Evolutionary conservation across 805 yeast species (phyloP), one percentile per base, ranked within the genome.

Genomic region (Kodamaea jinghongensis): DNA sequence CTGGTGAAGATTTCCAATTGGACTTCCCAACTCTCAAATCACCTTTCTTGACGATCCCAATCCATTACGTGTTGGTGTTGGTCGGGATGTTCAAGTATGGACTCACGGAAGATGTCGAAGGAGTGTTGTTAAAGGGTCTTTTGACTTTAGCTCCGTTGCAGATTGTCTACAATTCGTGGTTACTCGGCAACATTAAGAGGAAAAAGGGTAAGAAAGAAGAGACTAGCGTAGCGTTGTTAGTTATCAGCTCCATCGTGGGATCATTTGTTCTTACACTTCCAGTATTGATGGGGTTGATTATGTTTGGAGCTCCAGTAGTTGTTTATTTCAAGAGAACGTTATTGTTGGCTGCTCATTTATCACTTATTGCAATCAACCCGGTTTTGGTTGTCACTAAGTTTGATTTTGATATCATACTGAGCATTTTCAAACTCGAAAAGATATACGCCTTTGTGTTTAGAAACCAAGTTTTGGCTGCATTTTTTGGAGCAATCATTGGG

Each of bases 251-350:
- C 11, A 20, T 62, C 1, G 36, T 65, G 5, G 39, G 70, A 2
- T 56, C 75, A 2, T 20, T 66, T 1, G 17, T 63, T 3, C 47
- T 68, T n/a, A 52, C 77, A 5, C 28, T 63, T 1, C 73, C 71
- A 2, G 40, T 68, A n/a, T 70, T 67, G 44, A 41, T 60, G 6
- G 43, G 57, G 1, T 56, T 83, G 33, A 67, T 88, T 1, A 51
- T 88, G 9, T 78, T 86, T 54, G 97, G 97, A 6, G 95, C 96
- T 0, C 96, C 96, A 10, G 65, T 84, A 31, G 63, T 77, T 1
- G 65, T 76, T 1, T 68, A 71, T 26, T 43, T 73, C 23, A n/a
- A 17, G 34, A 48, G 43, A 6, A 86, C 95, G 0, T 70, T 72
- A 47, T 54, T 82, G 3, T 61, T 86, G 34, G 67, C 93, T 0